Evolutionary conservation across 2,329 filamentous ascomycete genomes (phyloP), one percentile per base, ranked within the genome.

Genomic region (Epichloe sylvatica): DNA sequence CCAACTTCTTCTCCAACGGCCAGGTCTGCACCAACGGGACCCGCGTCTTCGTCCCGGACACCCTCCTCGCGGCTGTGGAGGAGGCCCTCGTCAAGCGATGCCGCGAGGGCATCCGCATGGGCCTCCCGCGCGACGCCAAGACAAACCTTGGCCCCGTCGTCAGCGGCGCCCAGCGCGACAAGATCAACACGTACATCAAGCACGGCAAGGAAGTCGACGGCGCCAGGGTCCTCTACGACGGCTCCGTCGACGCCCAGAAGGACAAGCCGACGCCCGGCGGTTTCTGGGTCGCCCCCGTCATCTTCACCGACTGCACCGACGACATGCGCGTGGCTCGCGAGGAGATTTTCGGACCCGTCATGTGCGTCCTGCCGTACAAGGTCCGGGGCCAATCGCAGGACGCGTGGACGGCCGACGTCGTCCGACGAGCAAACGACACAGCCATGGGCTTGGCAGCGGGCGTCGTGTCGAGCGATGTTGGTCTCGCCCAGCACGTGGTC

Each of bases 11-110:
- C 73, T 89, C 84, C 56, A 86, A 85, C 0, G 89, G 89, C 33
- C 89, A 95, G 67, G 88, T 94, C 46, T 95, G 89, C 75, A 94
- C 89, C 46, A 94, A 94, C 64, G 89, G 89, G 46, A 94, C 89
- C 1, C 76, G 89, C 11, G 88, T 94, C 35, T 94, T 94, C 63
- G 76, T 95, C 3, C 87, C 84, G 0, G 68, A 73, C 35, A 62
- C 67, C 37, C 74, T 88, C 64, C 81, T 89, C 62, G 51, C 68
- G 13, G 71, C 70, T 0, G 90, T 94, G 55, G 86, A 94, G 64
- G 71, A 74, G 57, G 69, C 70, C 0, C 69, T 94, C 1, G 60
- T 89, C 2, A 50, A 59, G 51, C 62, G 65, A 19, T 67, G 64
- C 49, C 63, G 64, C 23, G 75, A 83, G 53, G 87, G 87, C 61